Base-by-base conservation (phyloP, 805 yeast species). In the Candida tibetensis region DNA sequence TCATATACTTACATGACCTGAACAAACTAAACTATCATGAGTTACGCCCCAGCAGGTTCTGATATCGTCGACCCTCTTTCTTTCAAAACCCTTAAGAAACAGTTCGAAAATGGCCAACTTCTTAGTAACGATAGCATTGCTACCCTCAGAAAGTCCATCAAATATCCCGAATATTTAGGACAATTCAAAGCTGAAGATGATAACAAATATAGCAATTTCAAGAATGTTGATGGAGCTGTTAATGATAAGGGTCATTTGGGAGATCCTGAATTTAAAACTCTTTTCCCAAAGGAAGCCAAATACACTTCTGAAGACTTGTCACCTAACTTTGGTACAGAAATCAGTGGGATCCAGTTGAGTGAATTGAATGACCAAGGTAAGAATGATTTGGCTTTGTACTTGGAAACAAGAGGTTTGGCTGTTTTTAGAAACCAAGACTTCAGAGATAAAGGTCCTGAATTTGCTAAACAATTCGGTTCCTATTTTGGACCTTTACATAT, bases 401-500 rank as follows among this genome's bases (percentile, higher is more conserved):
- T 56, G 34, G 60, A 49, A 34, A 53, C 48, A 6, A 47, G 60
- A 41, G 60, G 60, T 2, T 43, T 56, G 36, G 57, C 42, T n/a
- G 46, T 56, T 22, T 56, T 56, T 39, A 44, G 59, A 27, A 42
- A 52, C 37, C 60, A 56, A 36, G 59, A 56, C 26, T 45, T 56
- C 32, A 48, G 52, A 41, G 59, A 56, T 40, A 54, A 56, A 40
- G 55, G 55, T 13, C 51, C 56, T 8, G 45, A 41, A 4, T 49
- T 52, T 27, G 49, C 53, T 3, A 45, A 41, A 13, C 35, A 52
- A 32, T 55, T 52, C 35, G 58, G 57, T 4, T 41, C 43, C 29
- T 44, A 55, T 40, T 55, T 53, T 41, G 60, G 60, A 9, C 60
- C 60, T 5, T 50, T 55, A 37, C 58, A 55, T 42, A 50, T 53